Evolutionary conservation across 768 basidiomycete species (phyloP), one percentile per base, ranked within the genome.

Genomic region (Termitomyces sp.): DNA sequence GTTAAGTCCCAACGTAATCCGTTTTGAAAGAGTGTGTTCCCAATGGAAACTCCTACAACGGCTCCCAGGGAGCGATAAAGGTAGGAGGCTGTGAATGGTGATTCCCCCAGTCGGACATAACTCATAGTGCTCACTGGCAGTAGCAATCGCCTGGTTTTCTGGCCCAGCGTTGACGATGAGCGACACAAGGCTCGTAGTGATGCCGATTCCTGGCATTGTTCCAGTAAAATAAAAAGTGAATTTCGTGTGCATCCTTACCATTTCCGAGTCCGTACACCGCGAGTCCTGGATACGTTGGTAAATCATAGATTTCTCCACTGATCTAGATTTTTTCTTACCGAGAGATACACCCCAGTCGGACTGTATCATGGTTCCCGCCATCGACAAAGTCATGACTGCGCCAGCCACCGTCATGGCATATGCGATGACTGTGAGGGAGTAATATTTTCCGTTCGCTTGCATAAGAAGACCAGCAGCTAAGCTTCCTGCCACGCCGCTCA

Each of bases 41-140:
- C 80, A 1, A 83, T 69, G 0, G 84, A 83, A 0, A 86, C 65
- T 2, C 83, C 82, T 20, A 86, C 71, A 10, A 86, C 83, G 4
- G 78, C 79, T 1, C 85, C 86, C 7, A 86, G 68, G 2, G 84
- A 85, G 36, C 85, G 81, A 75, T 86, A 86, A 25, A 87, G 81
- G 68, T 86, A 86, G 0, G 83, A 85, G 0, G 82, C 85, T 84
- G 32, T 17, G 5, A 9, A 10, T 37, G 47, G 32, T 37, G 36
- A 9, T 32, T 29, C 2, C 6, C 12, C 9, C 32, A 20, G 20
- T 20, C 20, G 20, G 20, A 20, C 20, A 20, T 42, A 59, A 36
- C 36, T 34, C 53, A 6, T 31, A 1, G n/a, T n/a, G 6, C 75
- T 14, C 51, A 82, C 84, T 81, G 37, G 85, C 84, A 12, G 84